A percentile compares a stretch with the other conserved stretches of the same genome.
phyloP scores from a whole-genome alignment of 148 eudicot genomes.

The Amaranthus palmeri region DNA sequence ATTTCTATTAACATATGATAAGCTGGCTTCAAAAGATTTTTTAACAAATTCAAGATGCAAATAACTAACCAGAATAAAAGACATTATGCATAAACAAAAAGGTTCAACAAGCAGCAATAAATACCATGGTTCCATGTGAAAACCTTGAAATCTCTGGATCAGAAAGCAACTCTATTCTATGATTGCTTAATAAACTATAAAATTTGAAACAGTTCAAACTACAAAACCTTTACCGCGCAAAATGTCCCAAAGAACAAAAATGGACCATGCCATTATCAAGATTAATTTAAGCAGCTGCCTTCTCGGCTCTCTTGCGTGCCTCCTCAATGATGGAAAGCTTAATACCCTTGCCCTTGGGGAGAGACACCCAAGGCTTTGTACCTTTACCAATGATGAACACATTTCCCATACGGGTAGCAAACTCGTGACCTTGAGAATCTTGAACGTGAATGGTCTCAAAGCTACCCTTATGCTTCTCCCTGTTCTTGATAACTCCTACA shows the following conservation, averaged over 20 bases:
- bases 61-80: not conserved
- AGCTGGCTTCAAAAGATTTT: not conserved
- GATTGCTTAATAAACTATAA: not conserved
- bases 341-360: slow-evolving; percentile 62
- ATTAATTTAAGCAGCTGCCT: slow-evolving; percentile 9
- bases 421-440: slow-evolving; percentile 55
- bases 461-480: slow-evolving; percentile 64
- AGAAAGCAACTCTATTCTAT: not conserved
- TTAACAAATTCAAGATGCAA: not conserved
- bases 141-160: not conserved
- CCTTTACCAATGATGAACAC: slow-evolving; percentile 56
- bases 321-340: slow-evolving; percentile 52
- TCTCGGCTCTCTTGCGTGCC: slow-evolving; percentile 34
- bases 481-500: slow-evolving; percentile 52
- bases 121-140: not conserved
- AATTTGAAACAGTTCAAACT: not conserved
- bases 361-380: slow-evolving; percentile 54
- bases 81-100: slow-evolving; percentile 6
- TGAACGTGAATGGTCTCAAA: slow-evolving; percentile 58
- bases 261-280: not conserved
- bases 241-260: not conserved
- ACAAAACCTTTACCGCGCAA: not conserved
- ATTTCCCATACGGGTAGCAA: slow-evolving; percentile 52
- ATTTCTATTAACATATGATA: too few relatives aligned
- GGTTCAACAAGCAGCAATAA: slow-evolving; percentile 3